Evolutionary conservation across 2,329 filamentous ascomycete genomes (phyloP).

Genomic region (Penicillium concentricum): DNA sequence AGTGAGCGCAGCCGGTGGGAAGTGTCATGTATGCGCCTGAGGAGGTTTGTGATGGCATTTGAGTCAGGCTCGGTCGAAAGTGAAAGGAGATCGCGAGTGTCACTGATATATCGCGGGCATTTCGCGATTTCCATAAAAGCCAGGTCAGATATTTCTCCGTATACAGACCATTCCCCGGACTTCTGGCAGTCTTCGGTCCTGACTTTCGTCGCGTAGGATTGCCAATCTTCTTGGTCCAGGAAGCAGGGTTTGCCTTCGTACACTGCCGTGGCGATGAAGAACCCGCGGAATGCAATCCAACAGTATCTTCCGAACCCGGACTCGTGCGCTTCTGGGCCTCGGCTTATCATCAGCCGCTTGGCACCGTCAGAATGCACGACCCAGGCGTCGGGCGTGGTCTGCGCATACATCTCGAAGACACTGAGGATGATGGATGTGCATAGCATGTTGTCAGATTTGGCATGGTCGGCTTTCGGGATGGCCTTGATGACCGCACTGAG

Average conservation of each 20-base stretch:
- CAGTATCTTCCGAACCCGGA: conserved; percentile 35
- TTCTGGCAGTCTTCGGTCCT: conserved; percentile 26
- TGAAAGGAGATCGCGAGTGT: conserved; percentile 18
- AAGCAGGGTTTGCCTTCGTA: conserved; percentile 37
- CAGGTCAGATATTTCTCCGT: conserved; percentile 24
- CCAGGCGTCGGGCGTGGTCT: conserved; percentile 38
- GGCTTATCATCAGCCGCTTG: conserved; percentile 35
- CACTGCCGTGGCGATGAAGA: conserved; percentile 37
- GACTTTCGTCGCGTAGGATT: conserved; percentile 24
- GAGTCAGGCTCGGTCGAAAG: not conserved
- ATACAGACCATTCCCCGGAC: conserved; percentile 24
- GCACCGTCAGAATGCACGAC: conserved; percentile 39
- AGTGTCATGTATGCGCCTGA: conserved; percentile 19
- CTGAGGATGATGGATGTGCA: conserved; percentile 39
- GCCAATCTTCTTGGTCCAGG: conserved; percentile 36
- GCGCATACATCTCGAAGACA: conserved; percentile 43
- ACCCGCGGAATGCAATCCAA: conserved; percentile 39
- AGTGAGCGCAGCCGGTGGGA: conserved; percentile 10
- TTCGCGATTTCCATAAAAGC: conserved; percentile 30
- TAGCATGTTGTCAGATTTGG: conserved; percentile 34
- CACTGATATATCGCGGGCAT: conserved; percentile 30
- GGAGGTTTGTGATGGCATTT: conserved; percentile 1
- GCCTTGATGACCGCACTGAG: conserved; percentile 32
- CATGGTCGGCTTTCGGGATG: conserved; percentile 25
- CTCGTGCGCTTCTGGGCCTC: conserved; percentile 31